Evolutionary conservation across 257 asterid genomes (phyloP).

Genomic region (Scutellaria galericulata): DNA sequence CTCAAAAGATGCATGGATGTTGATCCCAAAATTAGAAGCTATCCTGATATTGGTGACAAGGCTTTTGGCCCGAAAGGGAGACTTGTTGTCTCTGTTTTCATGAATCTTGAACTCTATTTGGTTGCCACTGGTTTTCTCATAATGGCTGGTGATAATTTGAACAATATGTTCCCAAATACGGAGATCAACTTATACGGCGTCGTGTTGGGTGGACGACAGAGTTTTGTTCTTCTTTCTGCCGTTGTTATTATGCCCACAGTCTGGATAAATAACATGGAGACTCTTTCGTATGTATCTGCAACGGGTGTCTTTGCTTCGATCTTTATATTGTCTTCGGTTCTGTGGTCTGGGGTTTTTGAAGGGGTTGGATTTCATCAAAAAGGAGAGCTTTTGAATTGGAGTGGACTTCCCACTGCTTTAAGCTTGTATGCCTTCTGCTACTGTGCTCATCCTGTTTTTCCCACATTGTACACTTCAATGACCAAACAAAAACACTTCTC

Average conservation of each 20-base stretch:
- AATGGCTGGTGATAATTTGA: slow-evolving; percentile 61
- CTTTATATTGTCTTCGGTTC: slow-evolving; percentile 48
- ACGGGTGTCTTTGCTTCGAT: slow-evolving; percentile 64
- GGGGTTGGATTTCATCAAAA: slow-evolving; percentile 51
- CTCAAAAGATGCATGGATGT: slow-evolving; percentile 63
- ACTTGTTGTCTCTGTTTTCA: slow-evolving; percentile 46
- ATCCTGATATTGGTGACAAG: slow-evolving; percentile 60
- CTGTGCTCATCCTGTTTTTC: slow-evolving; percentile 80
- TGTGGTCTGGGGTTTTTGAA: slow-evolving; percentile 52
- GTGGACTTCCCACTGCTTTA: slow-evolving; percentile 64
- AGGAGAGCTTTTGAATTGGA: slow-evolving; percentile 53
- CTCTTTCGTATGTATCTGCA: slow-evolving; percentile 68
- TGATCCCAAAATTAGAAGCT: slow-evolving; percentile 52
- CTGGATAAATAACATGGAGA: slow-evolving; percentile 54
- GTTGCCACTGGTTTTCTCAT: slow-evolving; percentile 76
- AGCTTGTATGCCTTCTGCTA: slow-evolving; percentile 72
- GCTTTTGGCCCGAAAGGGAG: slow-evolving; percentile 64
- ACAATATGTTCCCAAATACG: slow-evolving; percentile 43
- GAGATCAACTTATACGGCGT: slow-evolving; percentile 34
- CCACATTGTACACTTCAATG: slow-evolving; percentile 70
- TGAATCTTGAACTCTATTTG: slow-evolving; percentile 65
- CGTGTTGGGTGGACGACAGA: slow-evolving; percentile 42
- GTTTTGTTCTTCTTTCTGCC: slow-evolving; percentile 45
- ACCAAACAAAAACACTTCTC: slow-evolving; percentile 52
- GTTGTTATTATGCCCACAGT: slow-evolving; percentile 57